Evolutionary conservation across 768 basidiomycete genomes (phyloP), one percentile per base, ranked within the genome.

Genomic region (Hortiboletus flavorubellus): DNA sequence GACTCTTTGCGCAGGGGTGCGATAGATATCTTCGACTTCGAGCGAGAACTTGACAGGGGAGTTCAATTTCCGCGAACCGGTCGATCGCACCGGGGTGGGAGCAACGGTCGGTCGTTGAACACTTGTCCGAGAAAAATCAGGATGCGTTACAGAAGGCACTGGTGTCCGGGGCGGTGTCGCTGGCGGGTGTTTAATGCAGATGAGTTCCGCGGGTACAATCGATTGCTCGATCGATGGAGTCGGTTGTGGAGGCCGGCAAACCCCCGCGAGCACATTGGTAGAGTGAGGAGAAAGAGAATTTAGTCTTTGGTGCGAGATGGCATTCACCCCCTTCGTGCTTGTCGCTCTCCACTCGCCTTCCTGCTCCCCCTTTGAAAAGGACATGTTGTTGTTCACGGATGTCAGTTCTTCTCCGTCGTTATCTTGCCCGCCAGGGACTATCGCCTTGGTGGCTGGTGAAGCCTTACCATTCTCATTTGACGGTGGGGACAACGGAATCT

Each of bases 1-100:
- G 46, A 89, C 79, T 54, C 87, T 78, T 45, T 82, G 80, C 2
- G 87, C 86, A 39, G 87, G 87, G 5, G 86, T 84, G 41, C 78
- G 78, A 47, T 65, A 60, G 10, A 72, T 65, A 39, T 82, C 77
- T 45, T 78, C 42, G 62, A 52, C 49, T 66, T 70, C 53, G 70
- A 62, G 45, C 63, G 72, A 54, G 65, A 68, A 59, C 69, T 77
- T 64, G 59, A 66, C 40, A n/a, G 73, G 72, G 16, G 74, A 71
- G 29, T 58, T 51, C 35, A 56, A 46, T 48, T 54, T 60, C 31
- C 35, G 42, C 34, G 49, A 5, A 40, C 35, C 46, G 34, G 49
- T 62, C 26, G 60, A 61, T 54, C 60, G 71, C 46, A 55, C 58
- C 49, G 60, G 72, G 10, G 66, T 74, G 60, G 59, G 70, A 54